These are phyloP conservation scores for Monosporascus sp. DNA, from an alignment of 2,329 filamentous ascomycete genomes.

Conservation along the genomic window DNA sequence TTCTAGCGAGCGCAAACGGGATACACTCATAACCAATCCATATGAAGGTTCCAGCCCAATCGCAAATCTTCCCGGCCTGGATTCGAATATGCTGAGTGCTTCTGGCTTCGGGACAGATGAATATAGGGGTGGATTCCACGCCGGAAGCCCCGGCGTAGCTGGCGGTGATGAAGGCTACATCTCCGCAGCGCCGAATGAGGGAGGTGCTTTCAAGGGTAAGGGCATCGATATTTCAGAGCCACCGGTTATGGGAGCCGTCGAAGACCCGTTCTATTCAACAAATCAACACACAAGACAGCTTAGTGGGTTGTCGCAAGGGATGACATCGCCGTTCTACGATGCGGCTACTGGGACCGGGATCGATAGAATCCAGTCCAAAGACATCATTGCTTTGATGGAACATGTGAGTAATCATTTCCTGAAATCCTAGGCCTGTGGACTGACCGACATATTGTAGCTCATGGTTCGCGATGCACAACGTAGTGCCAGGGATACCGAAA, in stretches of 20 bases:
- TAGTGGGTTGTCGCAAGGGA: constrained; percentile 87
- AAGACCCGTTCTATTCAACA: constrained; percentile 62
- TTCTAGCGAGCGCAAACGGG: constrained; percentile 58
- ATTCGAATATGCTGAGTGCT: constrained; percentile 41
- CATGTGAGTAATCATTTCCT: constrained; percentile 53
- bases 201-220: constrained; percentile 49
- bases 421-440: neutral
- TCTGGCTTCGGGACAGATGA: constrained; percentile 29
- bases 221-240: constrained; percentile 48
- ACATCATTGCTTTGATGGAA: constrained; percentile 96
- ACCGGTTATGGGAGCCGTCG: constrained; percentile 45
- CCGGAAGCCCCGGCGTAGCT: constrained; percentile 54
- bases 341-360: constrained; percentile 81
- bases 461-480: constrained; percentile 95
- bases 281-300: constrained; percentile 62
- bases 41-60: constrained; percentile 62
- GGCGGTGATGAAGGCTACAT: constrained; percentile 87
- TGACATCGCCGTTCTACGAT: constrained; percentile 86
- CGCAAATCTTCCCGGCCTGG: constrained; percentile 45
- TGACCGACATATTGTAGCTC: constrained; percentile 45
- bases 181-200: constrained; percentile 59
- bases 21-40: constrained; percentile 62
- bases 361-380: constrained; percentile 89
- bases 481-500: constrained; percentile 93
- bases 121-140: constrained; percentile 42